Base-by-base conservation (phyloP, 2,329 filamentous ascomycete species). In the Exophiala xenobiotica region DNA sequence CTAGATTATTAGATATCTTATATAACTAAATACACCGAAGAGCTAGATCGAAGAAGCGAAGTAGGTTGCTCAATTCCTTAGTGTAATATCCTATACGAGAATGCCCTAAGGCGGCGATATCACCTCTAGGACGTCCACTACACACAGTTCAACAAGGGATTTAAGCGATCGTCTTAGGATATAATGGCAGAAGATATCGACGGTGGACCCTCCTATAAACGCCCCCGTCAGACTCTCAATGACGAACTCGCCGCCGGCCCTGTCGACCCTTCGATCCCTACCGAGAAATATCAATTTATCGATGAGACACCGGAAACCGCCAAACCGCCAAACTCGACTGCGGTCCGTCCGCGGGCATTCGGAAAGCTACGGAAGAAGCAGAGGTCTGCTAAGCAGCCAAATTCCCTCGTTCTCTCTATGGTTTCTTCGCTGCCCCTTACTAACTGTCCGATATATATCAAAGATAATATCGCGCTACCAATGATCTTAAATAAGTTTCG, bases 401-500 rank as follows among this genome's bases (percentile, higher is more conserved):
- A 42, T 42, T 42, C 39, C 39, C 39, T 42, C 18, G 39, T 42
- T 42, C 39, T n/a, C 39, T 9, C 39, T 42, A 20, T 20, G 22
- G 22, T 22, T 20, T 24, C 18, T 42, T 20, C 39, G 39, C 39
- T 20, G 16, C 39, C 39, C 16, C 39, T 42, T 42, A 20, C 39
- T 20, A 24, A 42, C 39, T 42, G 39, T 24, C 22, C 22, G 22
- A 42, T 20, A 42, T 14, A 42, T 42, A 14, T 42, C 39, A 42
- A 42, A 23, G 39, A 22, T 42, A 20, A 26, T 22, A 42, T 42
- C 23, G 18, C 39, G 39, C 39, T 24, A n/a, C 27, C 27, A 31
- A 31, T 11, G 27, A 67, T 61, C 51, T 64, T 53, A 27, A 49
- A 61, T 46, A 68, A 58, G 40, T 61, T 54, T 19, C 61, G 48